phyloP scores from a whole-genome alignment of 2,329 filamentous ascomycete genomes.

The Exophiala sp. region DNA sequence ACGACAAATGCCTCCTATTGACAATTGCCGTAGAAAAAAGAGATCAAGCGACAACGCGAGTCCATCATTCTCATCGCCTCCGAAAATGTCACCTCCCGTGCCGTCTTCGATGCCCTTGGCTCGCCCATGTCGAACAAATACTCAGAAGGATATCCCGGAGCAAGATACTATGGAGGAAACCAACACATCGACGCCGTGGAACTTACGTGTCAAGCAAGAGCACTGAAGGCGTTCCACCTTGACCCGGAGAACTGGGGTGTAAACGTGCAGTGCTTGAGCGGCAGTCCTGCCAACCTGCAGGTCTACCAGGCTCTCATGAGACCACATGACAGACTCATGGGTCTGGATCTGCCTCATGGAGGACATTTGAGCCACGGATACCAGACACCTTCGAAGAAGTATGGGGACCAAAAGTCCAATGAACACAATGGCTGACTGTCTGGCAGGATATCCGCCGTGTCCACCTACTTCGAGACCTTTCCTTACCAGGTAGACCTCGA shows the following conservation, averaged over 20 bases:
- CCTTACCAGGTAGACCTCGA: slow-evolving; percentile 75
- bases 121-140: slow-evolving; percentile 99
- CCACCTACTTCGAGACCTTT: slow-evolving; percentile 98
- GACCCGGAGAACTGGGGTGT: slow-evolving; percentile 89
- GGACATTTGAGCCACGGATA: slow-evolving; percentile 96
- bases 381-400: slow-evolving; percentile 89
- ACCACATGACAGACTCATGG: slow-evolving; percentile 94
- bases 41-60: slow-evolving; percentile 94
- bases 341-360: slow-evolving; percentile 88
- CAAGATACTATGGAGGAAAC: slow-evolving; percentile 94
- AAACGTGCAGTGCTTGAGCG: slow-evolving; percentile 87
- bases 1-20: not conserved
- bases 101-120: slow-evolving; percentile 83
- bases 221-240: slow-evolving; percentile 80
- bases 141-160: slow-evolving; percentile 95
- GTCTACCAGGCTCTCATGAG: slow-evolving; percentile 96
- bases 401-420: slow-evolving; percentile 4
- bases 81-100: slow-evolving; percentile 92
- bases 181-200: slow-evolving; percentile 93
- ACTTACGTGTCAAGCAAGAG: slow-evolving; percentile 82
- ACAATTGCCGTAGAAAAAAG: slow-evolving; percentile 50
- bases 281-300: slow-evolving; percentile 69
- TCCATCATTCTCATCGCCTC: slow-evolving; percentile 97
- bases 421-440: not conserved
- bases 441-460: slow-evolving; percentile 77